A percentile compares a stretch with the other conserved stretches of the same genome.
Conservation (phyloP, 108 stramenopile genomes). For the Fragilaria crotonensis region DNA sequence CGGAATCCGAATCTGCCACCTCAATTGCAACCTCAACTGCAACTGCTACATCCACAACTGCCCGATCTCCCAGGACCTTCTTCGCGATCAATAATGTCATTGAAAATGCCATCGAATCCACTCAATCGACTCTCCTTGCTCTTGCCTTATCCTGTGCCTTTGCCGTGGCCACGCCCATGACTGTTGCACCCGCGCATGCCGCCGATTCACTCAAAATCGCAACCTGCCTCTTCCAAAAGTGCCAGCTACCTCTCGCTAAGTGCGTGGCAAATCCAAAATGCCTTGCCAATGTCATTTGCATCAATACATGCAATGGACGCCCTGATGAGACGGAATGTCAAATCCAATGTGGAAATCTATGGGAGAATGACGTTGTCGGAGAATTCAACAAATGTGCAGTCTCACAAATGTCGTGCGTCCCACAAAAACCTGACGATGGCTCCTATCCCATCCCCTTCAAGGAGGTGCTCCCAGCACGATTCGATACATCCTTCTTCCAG, state of each 20-base stretch:
- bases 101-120: too few species aligned
- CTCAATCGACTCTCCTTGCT: constrained; percentile 41
- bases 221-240: constrained; percentile 65
- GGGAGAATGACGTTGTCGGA: constrained; percentile 91
- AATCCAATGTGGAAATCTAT: constrained; percentile 92
- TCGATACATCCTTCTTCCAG: constrained; percentile 83
- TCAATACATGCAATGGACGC: constrained; percentile 84
- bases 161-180: constrained; percentile 10
- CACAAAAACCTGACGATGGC: constrained; percentile 85
- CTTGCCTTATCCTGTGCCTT: constrained; percentile 29
- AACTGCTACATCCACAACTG: too few species aligned
- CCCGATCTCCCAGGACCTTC: too few species aligned
- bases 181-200: constrained; percentile 34
- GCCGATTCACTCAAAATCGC: constrained; percentile 70
- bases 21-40: too few species aligned
- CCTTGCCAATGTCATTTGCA: constrained; percentile 91
- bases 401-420: constrained; percentile 85
- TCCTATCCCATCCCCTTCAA: constrained; percentile 74
- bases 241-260: constrained; percentile 66
- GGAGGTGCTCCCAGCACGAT: constrained; percentile 54
- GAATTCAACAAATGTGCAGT: constrained; percentile 97
- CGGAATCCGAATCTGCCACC: too few species aligned
- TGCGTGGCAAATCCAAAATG: constrained; percentile 90
- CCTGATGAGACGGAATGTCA: constrained; percentile 89
- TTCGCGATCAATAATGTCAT: too few species aligned